Base-by-base conservation (phyloP, 2,329 filamentous ascomycete genomes). In the Trichoderma atrobrunneum region DNA sequence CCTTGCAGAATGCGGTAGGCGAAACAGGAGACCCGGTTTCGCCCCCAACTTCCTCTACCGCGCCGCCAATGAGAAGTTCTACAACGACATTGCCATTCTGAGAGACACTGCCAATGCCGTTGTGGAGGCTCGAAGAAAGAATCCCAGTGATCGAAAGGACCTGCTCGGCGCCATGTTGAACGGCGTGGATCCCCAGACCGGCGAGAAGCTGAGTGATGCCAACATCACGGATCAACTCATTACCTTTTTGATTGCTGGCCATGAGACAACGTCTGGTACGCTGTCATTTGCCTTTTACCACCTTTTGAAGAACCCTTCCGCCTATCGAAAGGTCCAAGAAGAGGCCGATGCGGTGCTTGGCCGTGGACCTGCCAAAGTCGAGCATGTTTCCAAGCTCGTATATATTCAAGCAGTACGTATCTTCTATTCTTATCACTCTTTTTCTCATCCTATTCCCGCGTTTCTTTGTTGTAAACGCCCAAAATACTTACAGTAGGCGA, bases 211-310 rank as follows among this genome's bases (percentile, higher is more conserved):
- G 74, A 86, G 83, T 1, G 89, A 92, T 72, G 83, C 87, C 5
- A 87, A 85, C 63, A 91, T 93, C 74, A 86, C 88, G 18, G 85
- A 91, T 78, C 92, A 94, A 74, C 88, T 94, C 81, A 90, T 92
- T 72, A 93, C 91, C 0, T 93, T 93, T 75, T 80, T 93, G 11
- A 90, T 91, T 76, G 90, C 90, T 43, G 90, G 90, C 2, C 91
- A 93, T 74, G 92, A 93, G 76, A 94, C 92, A 0, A 92, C 92
- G 0, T 89, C 89, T 2, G 91, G 91, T 3, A 81, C 91, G 18
- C 79, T 94, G 14, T 87, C 89, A 0, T 93, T 92, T 76, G 81
- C 86, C 0, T 87, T 92, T 64, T 91, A 90, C 77, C 85, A 90
- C 70, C 83, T 94, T 2, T 78, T 92, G 39, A 90, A 90, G 77